A percentile compares a stretch with the other conserved stretches of the same genome.
Evolutionary conservation across 2,329 filamentous ascomycete genomes (phyloP).

Genomic region (Pseudocercospora fijiensis): DNA sequence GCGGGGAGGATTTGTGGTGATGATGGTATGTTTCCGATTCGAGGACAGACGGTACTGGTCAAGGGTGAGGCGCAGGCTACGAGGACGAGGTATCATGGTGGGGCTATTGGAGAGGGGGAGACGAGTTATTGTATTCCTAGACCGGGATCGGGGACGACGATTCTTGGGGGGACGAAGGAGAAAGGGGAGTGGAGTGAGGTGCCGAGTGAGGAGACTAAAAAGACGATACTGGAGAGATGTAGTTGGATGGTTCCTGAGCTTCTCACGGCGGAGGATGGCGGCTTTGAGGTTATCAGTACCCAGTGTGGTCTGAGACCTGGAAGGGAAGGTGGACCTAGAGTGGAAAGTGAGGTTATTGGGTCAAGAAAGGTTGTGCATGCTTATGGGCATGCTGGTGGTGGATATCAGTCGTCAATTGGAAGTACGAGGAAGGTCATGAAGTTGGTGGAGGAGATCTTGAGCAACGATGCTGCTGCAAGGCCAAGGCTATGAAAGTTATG

Average conservation of each 20-base stretch:
- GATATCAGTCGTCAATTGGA: slow-evolving; percentile 41
- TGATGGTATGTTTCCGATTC: slow-evolving; percentile 42
- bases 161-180: slow-evolving; percentile 50
- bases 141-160: slow-evolving; percentile 42
- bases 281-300: slow-evolving; percentile 46
- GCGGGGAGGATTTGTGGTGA: slow-evolving; percentile 42
- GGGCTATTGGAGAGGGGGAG: slow-evolving; percentile 31
- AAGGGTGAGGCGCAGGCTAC: slow-evolving; percentile 42
- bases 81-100: slow-evolving; percentile 31
- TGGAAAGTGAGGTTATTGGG: slow-evolving; percentile 43
- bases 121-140: slow-evolving; percentile 47
- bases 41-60: slow-evolving; percentile 50
- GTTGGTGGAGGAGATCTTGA: slow-evolving; percentile 34
- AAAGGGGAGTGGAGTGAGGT: slow-evolving; percentile 38
- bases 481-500: slow-evolving; percentile 22
- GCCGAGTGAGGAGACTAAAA: slow-evolving; percentile 37
- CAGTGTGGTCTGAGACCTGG: slow-evolving; percentile 48
- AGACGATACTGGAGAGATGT: slow-evolving; percentile 41
- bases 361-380: slow-evolving; percentile 44
- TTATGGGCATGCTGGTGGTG: slow-evolving; percentile 51
- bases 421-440: slow-evolving; percentile 30
- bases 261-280: slow-evolving; percentile 36
- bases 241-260: slow-evolving; percentile 40
- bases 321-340: slow-evolving; percentile 45
- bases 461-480: slow-evolving; percentile 1